phyloP scores from a whole-genome alignment of 352 stramenopile genomes.

The Globisporangium ultimum region DNA sequence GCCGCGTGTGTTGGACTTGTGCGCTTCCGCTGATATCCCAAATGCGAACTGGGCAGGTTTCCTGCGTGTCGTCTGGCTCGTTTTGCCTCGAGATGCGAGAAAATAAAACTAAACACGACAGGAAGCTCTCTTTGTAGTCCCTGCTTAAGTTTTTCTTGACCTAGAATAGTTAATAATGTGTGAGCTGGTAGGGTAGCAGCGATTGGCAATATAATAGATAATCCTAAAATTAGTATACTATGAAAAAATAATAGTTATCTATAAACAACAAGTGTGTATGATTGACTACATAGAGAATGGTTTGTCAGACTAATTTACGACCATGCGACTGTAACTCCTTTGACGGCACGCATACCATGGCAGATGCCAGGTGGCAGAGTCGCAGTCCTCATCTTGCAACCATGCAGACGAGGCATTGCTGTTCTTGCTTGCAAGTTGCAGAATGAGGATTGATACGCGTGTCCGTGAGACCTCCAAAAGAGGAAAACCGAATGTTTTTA shows the following conservation, averaged over 20 bases:
- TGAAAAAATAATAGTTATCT: too few relatives aligned
- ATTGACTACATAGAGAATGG: too few relatives aligned
- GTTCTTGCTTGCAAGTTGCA: not conserved
- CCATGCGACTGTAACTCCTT: constrained; percentile 4
- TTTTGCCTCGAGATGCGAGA: not conserved
- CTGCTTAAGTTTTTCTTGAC: too few relatives aligned
- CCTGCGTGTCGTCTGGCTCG: too few relatives aligned
- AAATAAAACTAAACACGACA: not conserved
- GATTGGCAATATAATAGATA: too few relatives aligned
- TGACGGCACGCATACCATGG: not conserved
- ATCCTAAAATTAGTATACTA: too few relatives aligned
- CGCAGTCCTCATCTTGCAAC: not conserved
- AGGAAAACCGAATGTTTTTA: constrained; percentile 11
- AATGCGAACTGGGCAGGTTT: not conserved
- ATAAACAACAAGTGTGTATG: too few relatives aligned
- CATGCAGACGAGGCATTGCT: not conserved
- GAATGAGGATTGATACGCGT: not conserved
- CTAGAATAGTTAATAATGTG: too few relatives aligned
- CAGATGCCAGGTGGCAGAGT: constrained; percentile 1
- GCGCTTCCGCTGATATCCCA: not conserved
- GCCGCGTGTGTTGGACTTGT: not conserved
- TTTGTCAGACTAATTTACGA: not conserved
- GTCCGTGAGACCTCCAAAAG: constrained; percentile 7
- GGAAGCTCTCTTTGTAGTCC: not conserved
- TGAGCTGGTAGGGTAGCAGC: too few relatives aligned